phyloP scores from a whole-genome alignment of 1,139 yeast genomes.

The Torulaspora globosa region DNA sequence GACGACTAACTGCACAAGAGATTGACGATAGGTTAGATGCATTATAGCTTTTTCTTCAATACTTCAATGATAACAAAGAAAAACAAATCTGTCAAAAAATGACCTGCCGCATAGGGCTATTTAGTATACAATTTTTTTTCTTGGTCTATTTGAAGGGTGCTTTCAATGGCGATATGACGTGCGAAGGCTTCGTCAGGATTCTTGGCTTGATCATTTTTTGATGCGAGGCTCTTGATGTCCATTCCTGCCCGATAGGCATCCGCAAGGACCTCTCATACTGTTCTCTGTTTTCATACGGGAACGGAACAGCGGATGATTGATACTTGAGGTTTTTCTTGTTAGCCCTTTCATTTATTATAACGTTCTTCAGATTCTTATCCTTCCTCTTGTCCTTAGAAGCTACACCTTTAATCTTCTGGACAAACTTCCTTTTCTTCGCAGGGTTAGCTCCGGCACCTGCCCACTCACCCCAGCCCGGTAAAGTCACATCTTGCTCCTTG shows the following conservation, averaged over 20 bases:
- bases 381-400: constrained; percentile 64
- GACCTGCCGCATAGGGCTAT: neutral
- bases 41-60: constrained; percentile 44
- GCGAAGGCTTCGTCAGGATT: constrained; percentile 80
- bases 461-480: constrained; percentile 97
- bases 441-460: constrained; percentile 55
- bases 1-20: constrained; percentile 80
- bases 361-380: constrained; percentile 72
- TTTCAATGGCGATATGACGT: constrained; percentile 82
- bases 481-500: constrained; percentile 73
- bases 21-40: constrained; percentile 93
- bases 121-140: neutral
- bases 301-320: constrained; percentile 84
- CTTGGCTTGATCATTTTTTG: constrained; percentile 87
- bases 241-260: constrained; percentile 97
- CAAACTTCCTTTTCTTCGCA: constrained; percentile 57
- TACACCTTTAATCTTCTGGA: constrained; percentile 70
- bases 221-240: constrained; percentile 86
- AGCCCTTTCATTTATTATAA: constrained; percentile 82
- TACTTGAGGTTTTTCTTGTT: constrained; percentile 82
- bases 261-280: constrained; percentile 91
- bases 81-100: neutral
- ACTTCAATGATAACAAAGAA: neutral
- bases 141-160: constrained; percentile 38
- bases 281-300: constrained; percentile 87